Evolutionary conservation across 2,329 filamentous ascomycete species (phyloP).

Genomic region (Beauveria varroae): DNA sequence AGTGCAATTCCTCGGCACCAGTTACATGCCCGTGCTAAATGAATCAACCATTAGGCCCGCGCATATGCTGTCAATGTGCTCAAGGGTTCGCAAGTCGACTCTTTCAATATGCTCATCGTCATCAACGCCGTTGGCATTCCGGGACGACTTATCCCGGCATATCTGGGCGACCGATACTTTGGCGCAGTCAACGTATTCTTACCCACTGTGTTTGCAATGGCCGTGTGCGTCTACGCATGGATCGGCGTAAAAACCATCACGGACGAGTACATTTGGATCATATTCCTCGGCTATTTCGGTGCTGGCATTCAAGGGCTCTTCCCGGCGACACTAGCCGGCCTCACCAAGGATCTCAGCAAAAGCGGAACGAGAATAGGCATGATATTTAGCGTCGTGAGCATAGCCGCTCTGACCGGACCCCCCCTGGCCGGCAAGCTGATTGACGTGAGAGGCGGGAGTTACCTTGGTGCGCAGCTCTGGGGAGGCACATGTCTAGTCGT

Average conservation of each 20-base stretch:
- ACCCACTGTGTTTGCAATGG: conserved; percentile 38
- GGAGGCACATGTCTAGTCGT: conserved; percentile 38
- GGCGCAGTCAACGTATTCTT: conserved; percentile 51
- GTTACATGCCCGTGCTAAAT: neutral
- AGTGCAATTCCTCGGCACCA: conserved; percentile 11
- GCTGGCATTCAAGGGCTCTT: conserved; percentile 61
- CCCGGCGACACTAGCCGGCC: conserved; percentile 40
- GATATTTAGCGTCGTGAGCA: conserved; percentile 49
- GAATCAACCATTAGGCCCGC: conserved; percentile 24
- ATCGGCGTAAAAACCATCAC: conserved; percentile 34
- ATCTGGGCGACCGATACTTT: conserved; percentile 44
- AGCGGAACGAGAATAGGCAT: conserved; percentile 52
- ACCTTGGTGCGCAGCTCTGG: conserved; percentile 44
- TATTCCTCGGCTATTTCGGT: conserved; percentile 56
- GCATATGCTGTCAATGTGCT: conserved; percentile 34
- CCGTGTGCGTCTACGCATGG: conserved; percentile 45
- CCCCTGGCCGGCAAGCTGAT: conserved; percentile 47
- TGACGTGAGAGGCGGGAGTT: conserved; percentile 32
- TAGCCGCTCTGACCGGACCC: conserved; percentile 46
- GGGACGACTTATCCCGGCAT: conserved; percentile 46
- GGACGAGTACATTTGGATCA: conserved; percentile 51
- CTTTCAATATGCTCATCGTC: conserved; percentile 51
- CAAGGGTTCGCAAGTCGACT: conserved; percentile 38
- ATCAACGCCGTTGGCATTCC: conserved; percentile 51
- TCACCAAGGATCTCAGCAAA: conserved; percentile 46